These are phyloP conservation scores for Endotrypanum monterogeii DNA, from an alignment of 208 protist species.

Conservation along the genomic window DNA sequence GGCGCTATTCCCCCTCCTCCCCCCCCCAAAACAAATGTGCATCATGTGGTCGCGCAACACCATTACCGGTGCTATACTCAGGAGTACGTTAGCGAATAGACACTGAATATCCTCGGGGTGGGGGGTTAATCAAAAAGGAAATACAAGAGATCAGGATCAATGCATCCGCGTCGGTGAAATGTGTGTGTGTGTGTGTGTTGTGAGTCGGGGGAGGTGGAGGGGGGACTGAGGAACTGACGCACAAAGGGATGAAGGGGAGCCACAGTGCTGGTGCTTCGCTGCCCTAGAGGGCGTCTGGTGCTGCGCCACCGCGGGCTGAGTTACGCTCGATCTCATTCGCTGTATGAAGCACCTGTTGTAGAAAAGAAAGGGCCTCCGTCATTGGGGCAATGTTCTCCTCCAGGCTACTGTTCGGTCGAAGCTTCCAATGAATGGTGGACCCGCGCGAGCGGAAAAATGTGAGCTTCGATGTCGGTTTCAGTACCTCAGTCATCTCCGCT, in stretches of 20 bases:
- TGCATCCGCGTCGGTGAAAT: too few relatives aligned
- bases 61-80: neutral
- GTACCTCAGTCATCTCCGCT: conserved; percentile 44
- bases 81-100: neutral
- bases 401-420: conserved; percentile 52
- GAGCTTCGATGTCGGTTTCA: conserved; percentile 70
- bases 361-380: conserved; percentile 76
- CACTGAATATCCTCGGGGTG: neutral
- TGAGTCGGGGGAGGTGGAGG: neutral
- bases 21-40: neutral
- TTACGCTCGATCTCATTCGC: conserved; percentile 84
- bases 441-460: conserved; percentile 80
- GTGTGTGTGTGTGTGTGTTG: neutral
- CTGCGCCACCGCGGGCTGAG: conserved; percentile 64
- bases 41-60: neutral
- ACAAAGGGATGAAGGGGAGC: neutral
- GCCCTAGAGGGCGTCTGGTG: conserved; percentile 59
- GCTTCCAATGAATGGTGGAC: conserved; percentile 83
- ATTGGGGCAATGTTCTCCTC: conserved; percentile 83
- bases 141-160: too few relatives aligned
- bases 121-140: neutral
- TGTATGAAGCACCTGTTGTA: conserved; percentile 78
- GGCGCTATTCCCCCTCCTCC: neutral
- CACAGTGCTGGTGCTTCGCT: neutral
- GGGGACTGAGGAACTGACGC: neutral